These are phyloP conservation scores for Globisporangium nodosum DNA, from an alignment of 352 stramenopile species.

Conservation along the genomic window DNA sequence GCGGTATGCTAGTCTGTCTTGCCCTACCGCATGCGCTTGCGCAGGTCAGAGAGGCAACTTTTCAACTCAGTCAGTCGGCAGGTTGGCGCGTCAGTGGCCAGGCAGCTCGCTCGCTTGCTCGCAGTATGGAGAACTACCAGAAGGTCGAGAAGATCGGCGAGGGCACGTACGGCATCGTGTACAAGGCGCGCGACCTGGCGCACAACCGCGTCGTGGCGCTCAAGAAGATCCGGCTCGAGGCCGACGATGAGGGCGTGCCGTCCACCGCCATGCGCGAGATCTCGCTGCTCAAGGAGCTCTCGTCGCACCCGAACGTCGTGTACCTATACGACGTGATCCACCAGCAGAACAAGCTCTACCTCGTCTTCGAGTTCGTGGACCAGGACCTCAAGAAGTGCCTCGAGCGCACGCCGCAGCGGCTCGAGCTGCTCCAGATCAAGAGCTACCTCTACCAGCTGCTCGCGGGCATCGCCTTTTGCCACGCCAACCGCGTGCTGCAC, in stretches of 20 bases:
- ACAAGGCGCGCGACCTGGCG: constrained; percentile 91
- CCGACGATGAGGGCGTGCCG: constrained; percentile 97
- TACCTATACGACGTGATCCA: constrained; percentile 81
- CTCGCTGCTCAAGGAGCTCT: constrained; percentile 96
- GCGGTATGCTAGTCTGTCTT: neutral
- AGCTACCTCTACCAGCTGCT: constrained; percentile 81
- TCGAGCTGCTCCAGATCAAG: constrained; percentile 80
- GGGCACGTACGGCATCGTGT: constrained; percentile 96
- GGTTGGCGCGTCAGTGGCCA: neutral
- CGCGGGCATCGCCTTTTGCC: constrained; percentile 90
- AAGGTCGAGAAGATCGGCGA: constrained; percentile 89
- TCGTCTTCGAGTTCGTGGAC: constrained; percentile 87
- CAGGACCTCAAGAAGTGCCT: constrained; percentile 88
- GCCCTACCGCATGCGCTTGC: neutral
- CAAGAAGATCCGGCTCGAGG: constrained; percentile 97
- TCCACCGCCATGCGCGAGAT: constrained; percentile 99
- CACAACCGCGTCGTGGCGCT: constrained; percentile 88
- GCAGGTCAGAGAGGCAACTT: neutral
- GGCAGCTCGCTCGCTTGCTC: neutral
- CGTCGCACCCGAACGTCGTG: constrained; percentile 93
- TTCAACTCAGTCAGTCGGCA: neutral
- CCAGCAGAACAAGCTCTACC: constrained; percentile 83
- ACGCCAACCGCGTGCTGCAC: constrained; percentile 95
- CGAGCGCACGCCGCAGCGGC: constrained; percentile 89
- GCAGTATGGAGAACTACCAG: constrained; percentile 76